Evolutionary conservation across 164 flowering plant species (phyloP).

Genomic region (Dillenia suffruticosa): DNA sequence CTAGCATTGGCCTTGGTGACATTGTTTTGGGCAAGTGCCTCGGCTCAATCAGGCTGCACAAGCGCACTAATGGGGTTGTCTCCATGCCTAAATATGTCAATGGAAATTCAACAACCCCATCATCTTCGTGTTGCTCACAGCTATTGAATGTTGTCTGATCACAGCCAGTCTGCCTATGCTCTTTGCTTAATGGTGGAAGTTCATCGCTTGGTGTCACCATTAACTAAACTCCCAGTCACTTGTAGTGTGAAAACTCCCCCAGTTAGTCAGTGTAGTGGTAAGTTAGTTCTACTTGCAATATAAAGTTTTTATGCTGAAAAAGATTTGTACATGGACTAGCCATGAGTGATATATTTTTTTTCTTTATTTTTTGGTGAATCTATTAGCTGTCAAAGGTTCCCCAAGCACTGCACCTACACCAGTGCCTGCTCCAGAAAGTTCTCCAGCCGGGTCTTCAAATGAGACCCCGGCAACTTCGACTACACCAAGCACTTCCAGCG

Average conservation of each 20-base stretch:
- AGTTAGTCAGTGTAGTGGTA: constrained; percentile 38
- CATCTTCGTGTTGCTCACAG: constrained; percentile 45
- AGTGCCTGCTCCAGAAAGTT: constrained; percentile 1
- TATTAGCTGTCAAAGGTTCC: constrained; percentile 12
- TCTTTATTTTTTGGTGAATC: not conserved
- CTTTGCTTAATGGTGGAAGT: constrained; percentile 31
- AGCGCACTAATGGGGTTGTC: constrained; percentile 31
- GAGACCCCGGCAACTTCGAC: constrained; percentile 8
- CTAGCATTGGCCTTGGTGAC: not conserved
- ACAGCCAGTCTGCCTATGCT: constrained; percentile 48
- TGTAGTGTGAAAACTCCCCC: constrained; percentile 61
- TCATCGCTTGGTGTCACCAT: constrained; percentile 31
- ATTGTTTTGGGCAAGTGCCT: constrained; percentile 8
- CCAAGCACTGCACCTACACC: constrained; percentile 3
- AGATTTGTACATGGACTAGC: no score
- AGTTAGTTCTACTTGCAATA: not conserved
- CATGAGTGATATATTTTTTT: no score
- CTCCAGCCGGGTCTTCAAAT: constrained; percentile 12
- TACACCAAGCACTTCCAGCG: constrained; percentile 13
- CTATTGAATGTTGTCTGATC: constrained; percentile 35
- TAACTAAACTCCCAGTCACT: constrained; percentile 43
- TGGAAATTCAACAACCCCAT: constrained; percentile 42
- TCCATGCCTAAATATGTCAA: constrained; percentile 40
- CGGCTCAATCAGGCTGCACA: constrained; percentile 43
- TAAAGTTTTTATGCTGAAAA: no score